Percentiles rank a stretch among this genome's conserved stretches.
phyloP scores from a whole-genome alignment of 805 yeast genomes.

The Blastobotrys mokoenaii region DNA sequence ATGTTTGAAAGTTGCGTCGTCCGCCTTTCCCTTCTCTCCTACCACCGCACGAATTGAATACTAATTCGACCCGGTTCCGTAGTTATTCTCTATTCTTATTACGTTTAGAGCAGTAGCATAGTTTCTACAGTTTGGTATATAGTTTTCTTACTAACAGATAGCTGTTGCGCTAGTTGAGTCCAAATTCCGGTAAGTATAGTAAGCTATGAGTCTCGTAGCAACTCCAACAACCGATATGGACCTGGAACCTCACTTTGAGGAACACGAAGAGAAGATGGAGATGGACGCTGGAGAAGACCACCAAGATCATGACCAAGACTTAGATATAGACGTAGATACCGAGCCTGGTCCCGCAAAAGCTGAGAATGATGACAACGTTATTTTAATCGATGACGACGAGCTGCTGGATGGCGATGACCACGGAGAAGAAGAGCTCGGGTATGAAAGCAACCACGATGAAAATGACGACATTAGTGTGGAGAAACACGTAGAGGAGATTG shows the following conservation, averaged over 20 bases:
- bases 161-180: neutral
- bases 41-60: too few species aligned
- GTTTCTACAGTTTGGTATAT: neutral
- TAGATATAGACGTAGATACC: too few species aligned
- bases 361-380: neutral
- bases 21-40: too few species aligned
- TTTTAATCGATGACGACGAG: neutral
- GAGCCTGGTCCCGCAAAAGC: neutral
- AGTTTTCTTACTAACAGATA: too few species aligned
- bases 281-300: neutral
- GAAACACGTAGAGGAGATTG: slow-evolving; percentile 1
- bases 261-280: slow-evolving; percentile 1
- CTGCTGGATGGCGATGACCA: neutral
- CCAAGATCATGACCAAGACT: neutral
- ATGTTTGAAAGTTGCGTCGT: too few species aligned
- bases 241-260: neutral
- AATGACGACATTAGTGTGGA: neutral
- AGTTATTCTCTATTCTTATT: too few species aligned
- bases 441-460: neutral
- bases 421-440: neutral
- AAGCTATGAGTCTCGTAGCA: neutral
- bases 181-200: neutral
- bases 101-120: neutral
- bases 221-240: too few species aligned
- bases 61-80: too few species aligned